Conservation (phyloP, 164 flowering plant species). For the Litsea cubeba region DNA sequence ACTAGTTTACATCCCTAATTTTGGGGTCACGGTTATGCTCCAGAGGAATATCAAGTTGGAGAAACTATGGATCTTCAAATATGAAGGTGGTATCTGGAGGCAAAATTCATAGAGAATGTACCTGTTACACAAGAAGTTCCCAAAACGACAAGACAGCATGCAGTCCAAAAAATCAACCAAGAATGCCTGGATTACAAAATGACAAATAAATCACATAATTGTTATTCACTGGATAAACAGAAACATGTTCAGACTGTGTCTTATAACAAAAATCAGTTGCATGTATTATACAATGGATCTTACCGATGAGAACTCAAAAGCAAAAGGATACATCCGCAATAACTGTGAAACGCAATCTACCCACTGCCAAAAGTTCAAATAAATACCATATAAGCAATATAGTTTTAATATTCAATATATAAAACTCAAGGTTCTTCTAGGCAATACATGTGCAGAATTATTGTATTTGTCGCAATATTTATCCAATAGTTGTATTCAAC, state of each 20-base stretch:
- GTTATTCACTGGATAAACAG: background rate
- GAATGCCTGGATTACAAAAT: conserved; percentile 50
- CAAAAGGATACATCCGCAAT: conserved; percentile 93
- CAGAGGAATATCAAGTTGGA: no score
- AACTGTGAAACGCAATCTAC: conserved; percentile 96
- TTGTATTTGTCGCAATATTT: no score
- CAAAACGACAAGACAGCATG: conserved; percentile 90
- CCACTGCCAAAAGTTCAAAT: conserved; percentile 58
- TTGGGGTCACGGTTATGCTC: no score
- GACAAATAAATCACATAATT: conserved; percentile 9
- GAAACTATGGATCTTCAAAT: no score
- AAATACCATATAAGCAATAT: conserved; percentile 6
- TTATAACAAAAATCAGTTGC: conserved; percentile 2
- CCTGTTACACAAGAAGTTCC: conserved; percentile 97
- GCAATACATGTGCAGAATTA: background rate
- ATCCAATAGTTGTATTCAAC: no score
- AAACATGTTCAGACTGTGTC: background rate
- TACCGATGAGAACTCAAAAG: conserved; percentile 94
- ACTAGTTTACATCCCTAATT: no score
- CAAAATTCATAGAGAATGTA: conserved; percentile 18
- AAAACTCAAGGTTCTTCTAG: background rate
- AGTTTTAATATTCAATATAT: background rate
- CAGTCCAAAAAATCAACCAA: conserved; percentile 90
- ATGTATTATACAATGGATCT: conserved; percentile 16
- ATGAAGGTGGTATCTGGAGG: background rate